A percentile compares a stretch with the other conserved stretches of the same genome.
phyloP scores from a whole-genome alignment of 2,329 filamentous ascomycete genomes.

The Calonectria hawksworthii region DNA sequence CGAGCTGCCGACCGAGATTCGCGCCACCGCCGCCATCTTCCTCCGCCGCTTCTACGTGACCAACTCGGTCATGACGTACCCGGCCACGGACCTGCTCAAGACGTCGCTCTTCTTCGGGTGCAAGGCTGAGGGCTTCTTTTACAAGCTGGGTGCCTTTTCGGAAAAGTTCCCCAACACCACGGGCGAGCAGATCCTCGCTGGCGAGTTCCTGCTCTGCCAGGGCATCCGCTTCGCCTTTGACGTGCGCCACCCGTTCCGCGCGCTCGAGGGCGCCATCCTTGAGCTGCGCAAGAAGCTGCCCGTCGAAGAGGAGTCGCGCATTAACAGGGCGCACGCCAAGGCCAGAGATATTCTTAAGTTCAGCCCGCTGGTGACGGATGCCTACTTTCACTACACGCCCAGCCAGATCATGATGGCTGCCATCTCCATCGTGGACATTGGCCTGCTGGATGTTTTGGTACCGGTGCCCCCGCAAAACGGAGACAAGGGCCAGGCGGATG shows the following conservation, averaged over 20 bases:
- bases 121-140: conserved; percentile 91
- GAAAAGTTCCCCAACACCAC: conserved; percentile 79
- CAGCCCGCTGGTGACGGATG: conserved; percentile 89
- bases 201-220: conserved; percentile 94
- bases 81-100: conserved; percentile 89
- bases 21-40: conserved; percentile 85
- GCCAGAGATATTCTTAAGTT: conserved; percentile 83
- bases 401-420: conserved; percentile 94
- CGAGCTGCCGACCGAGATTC: conserved; percentile 64
- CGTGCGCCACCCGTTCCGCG: conserved; percentile 90
- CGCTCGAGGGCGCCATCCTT: conserved; percentile 87
- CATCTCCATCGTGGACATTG: conserved; percentile 80
- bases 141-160: conserved; percentile 74
- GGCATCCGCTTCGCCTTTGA: conserved; percentile 95
- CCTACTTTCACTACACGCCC: conserved; percentile 96
- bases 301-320: conserved; percentile 68
- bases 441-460: conserved; percentile 67
- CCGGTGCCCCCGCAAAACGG: conserved; percentile 53
- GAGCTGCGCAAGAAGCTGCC: conserved; percentile 80
- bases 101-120: conserved; percentile 93
- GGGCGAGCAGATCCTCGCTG: conserved; percentile 86
- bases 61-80: conserved; percentile 97
- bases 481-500: conserved; percentile 40
- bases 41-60: conserved; percentile 95
- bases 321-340: conserved; percentile 76